Base-by-base conservation (phyloP, 148 eudicot species). In the Oxyria digyna region DNA sequence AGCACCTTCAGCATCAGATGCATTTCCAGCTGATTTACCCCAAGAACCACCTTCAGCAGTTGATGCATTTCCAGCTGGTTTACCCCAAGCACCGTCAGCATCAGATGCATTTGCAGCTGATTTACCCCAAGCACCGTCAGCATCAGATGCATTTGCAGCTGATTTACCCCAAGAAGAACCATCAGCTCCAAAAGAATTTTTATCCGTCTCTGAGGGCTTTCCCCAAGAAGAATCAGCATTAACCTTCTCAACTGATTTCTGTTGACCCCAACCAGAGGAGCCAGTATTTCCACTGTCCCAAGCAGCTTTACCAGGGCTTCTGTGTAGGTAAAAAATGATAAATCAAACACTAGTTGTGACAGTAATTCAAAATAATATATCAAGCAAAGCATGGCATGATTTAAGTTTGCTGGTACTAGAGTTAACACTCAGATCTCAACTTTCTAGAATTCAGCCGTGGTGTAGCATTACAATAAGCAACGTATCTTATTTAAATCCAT, bases 251-350 rank as follows among this genome's bases (percentile, higher is more conserved):
- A 1, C 8, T 4, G 43, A n/a, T 40, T 65, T 65, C 24, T 65
- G 43, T 37, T 65, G 68, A n/a, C 68, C 43, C 68, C 68, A 66
- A 37, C 69, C 69, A 66, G 69, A 59, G n/a, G 65, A 59, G 37
- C 65, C 62, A 10, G 62, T 9, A 20, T 8, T 52, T 23, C 62
- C 65, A 29, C 37, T 31, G 20, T 5, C 37, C 65, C 65, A 59
- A 31, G 18, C 69, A 35, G 69, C 42, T 0, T 15, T 18, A 8
- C 45, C 69, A 37, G 69, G 38, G 69, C 69, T 66, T 14, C 69
- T 35, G 42, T 38, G 18, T n/a, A 31, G 41, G 23, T 8, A 31
- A 63, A 17, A 31, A 31, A 32, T 18, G 12, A 63, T 35, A 1
- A 31, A 14, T 31, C 13, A 31, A 63, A 29, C 18, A 63, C 24